Evolutionary conservation across 192 early-diverging fungal genomes (phyloP), one percentile per base, ranked within the genome.

Genomic region (Coemansia sp.): DNA sequence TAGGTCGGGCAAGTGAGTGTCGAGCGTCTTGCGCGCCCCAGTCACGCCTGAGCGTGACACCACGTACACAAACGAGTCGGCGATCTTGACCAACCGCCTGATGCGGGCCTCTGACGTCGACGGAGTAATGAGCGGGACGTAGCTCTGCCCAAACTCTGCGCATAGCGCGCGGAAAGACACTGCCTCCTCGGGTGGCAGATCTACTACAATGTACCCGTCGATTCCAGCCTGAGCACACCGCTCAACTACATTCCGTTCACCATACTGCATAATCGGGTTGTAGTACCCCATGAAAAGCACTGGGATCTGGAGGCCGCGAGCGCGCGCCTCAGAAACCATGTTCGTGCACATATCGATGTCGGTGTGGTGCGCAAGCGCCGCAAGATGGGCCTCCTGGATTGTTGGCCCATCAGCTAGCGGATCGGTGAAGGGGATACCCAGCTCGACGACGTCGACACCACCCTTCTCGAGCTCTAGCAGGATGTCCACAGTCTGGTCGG

Each of bases 271-370:
- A 64, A 98, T 90, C 42, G 98, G 95, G 84, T 99, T 99, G 86
- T 93, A 97, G 89, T 99, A 99, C 29, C 96, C 98, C 96, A 99
- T 98, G 69, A 99, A 94, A 23, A 99, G 86, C 46, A 99, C 86
- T 4, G 98, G 98, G 17, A 92, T 88, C 63, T 85, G 89, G 31
- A 99, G 88, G 10, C 98, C 98, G 38, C 85, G 85, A 36, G 80
- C 67, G 53, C 96, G 90, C 1, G 98, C 96, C 73, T 90, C 76
- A 23, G 82, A 73, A 37, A 98, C 95, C 64, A 90, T 87, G 34
- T 87, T 84, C 44, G 98, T 80, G 84, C 96, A 97, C 71, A 84
- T 79, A 14, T 88, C 72, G 55, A 98, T 89, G 80, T 95, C 92
- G 27, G 91, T 86, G 37, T 86, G 84, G 66, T 99, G 85, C 60